Percentiles rank a stretch among this genome's conserved stretches.
Evolutionary conservation across 2,329 filamentous ascomycete genomes (phyloP).

Genomic region (Colletotrichum aenigma): DNA sequence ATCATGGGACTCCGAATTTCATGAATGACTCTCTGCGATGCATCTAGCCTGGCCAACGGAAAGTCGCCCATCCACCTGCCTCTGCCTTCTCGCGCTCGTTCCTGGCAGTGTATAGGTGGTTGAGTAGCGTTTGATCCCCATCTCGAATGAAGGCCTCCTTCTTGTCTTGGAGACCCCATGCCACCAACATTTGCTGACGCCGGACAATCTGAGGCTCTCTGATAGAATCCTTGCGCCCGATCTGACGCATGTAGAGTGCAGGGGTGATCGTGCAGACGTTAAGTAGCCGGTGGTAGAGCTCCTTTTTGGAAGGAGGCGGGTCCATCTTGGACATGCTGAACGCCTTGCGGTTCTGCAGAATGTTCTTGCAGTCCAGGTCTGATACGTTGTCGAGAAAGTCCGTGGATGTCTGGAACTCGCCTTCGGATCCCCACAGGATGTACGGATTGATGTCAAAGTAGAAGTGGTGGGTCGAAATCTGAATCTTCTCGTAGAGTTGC

Average conservation of each 20-base stretch:
- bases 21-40: too few species aligned
- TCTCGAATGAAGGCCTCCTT: constrained; percentile 28
- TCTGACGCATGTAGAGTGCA: constrained; percentile 39
- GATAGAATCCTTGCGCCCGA: constrained; percentile 36
- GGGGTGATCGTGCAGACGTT: constrained; percentile 39
- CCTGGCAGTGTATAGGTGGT: constrained; percentile 30
- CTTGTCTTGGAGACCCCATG: constrained; percentile 39
- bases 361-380: constrained; percentile 38
- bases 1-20: background rate
- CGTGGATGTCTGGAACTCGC: constrained; percentile 28
- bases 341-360: constrained; percentile 39
- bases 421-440: constrained; percentile 26
- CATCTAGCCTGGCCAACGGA: constrained; percentile 12
- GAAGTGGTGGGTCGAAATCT: constrained; percentile 41
- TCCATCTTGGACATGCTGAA: constrained; percentile 37
- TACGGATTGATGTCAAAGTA: constrained; percentile 37
- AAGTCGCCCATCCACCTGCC: constrained; percentile 9
- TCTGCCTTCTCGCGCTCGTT: constrained; percentile 18
- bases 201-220: constrained; percentile 36
- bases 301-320: constrained; percentile 30
- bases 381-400: constrained; percentile 35
- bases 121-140: constrained; percentile 33
- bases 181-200: constrained; percentile 42
- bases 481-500: constrained; percentile 40
- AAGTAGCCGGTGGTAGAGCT: constrained; percentile 33